phyloP scores from a whole-genome alignment of 345 rosid genomes.

The Salix brachista region DNA sequence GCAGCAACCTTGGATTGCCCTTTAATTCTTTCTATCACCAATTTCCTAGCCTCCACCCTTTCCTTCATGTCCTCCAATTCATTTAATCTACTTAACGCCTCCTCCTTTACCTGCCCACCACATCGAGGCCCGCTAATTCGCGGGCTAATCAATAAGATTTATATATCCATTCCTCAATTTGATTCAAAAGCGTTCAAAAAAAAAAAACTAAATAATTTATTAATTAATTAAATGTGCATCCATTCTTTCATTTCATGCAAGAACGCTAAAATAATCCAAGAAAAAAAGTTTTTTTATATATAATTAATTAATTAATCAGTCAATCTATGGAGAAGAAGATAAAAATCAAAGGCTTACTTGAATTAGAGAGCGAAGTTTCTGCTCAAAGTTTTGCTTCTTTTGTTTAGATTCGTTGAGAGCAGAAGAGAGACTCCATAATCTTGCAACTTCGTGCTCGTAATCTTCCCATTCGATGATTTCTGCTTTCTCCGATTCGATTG shows the following conservation, averaged over 20 bases:
- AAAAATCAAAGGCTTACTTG: slow-evolving; percentile 50
- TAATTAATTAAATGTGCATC: no score
- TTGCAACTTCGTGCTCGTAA: slow-evolving; percentile 76
- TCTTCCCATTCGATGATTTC: slow-evolving; percentile 86
- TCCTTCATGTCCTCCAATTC: slow-evolving; percentile 81
- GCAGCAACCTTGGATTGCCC: slow-evolving; percentile 36
- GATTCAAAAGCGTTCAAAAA: not conserved
- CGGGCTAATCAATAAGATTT: slow-evolving; percentile 50
- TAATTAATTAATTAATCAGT: not conserved
- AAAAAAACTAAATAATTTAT: no score
- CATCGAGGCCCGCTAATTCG: slow-evolving; percentile 69
- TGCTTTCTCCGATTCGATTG: slow-evolving; percentile 29
- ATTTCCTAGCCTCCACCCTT: slow-evolving; percentile 56
- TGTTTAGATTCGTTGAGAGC: slow-evolving; percentile 62
- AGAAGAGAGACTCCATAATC: slow-evolving; percentile 79
- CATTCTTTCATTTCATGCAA: not conserved
- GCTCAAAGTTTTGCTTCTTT: slow-evolving; percentile 51
- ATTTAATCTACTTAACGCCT: slow-evolving; percentile 62
- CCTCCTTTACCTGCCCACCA: slow-evolving; percentile 70
- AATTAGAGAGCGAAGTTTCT: slow-evolving; percentile 60
- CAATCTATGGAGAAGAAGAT: not conserved
- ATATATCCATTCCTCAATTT: not conserved
- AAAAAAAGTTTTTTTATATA: not conserved
- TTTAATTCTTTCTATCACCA: slow-evolving; percentile 43
- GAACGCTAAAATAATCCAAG: not conserved